A percentile compares a stretch with the other conserved stretches of the same genome.
Conservation (phyloP, 331 rosid species). For the Spiraea crenata region DNA sequence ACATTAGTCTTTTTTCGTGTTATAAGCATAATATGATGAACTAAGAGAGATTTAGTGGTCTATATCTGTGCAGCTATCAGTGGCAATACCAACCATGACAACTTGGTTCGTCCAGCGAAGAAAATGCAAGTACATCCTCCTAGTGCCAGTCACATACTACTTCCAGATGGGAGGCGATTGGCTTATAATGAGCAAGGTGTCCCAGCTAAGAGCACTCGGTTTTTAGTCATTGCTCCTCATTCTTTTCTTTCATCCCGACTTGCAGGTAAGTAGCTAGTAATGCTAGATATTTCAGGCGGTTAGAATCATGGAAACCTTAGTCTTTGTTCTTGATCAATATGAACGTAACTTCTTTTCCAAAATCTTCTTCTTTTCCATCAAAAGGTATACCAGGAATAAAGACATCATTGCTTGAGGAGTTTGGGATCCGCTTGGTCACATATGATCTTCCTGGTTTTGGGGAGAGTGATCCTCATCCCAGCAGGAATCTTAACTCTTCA, state of each 20-base stretch:
- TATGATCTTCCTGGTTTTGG: constrained; percentile 99
- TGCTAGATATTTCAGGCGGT: not conserved
- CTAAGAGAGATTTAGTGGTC: too few relatives aligned
- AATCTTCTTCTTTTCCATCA: constrained; percentile 16
- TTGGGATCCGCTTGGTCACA: constrained; percentile 72
- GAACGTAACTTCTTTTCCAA: not conserved
- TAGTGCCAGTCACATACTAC: constrained; percentile 66
- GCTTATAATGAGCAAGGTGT: constrained; percentile 84
- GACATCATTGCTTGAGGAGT: constrained; percentile 71
- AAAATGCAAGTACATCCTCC: constrained; percentile 70
- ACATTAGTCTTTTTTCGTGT: not conserved
- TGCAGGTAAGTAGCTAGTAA: constrained; percentile 48
- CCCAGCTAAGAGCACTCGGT: constrained; percentile 60
- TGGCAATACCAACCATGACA: constrained; percentile 44
- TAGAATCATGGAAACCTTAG: constrained; percentile 6
- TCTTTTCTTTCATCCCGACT: constrained; percentile 85
- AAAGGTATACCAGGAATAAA: constrained; percentile 83
- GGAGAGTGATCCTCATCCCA: constrained; percentile 93
- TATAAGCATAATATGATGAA: constrained; percentile 11
- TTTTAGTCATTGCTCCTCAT: constrained; percentile 73
- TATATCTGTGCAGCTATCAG: constrained; percentile 56
- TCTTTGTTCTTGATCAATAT: not conserved
- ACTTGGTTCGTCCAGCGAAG: constrained; percentile 37
- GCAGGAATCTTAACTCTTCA: constrained; percentile 74
- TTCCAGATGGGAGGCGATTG: constrained; percentile 91